phyloP scores from a whole-genome alignment of 495 filamentous ascomycete genomes.

The Tuber umbilicatum region DNA sequence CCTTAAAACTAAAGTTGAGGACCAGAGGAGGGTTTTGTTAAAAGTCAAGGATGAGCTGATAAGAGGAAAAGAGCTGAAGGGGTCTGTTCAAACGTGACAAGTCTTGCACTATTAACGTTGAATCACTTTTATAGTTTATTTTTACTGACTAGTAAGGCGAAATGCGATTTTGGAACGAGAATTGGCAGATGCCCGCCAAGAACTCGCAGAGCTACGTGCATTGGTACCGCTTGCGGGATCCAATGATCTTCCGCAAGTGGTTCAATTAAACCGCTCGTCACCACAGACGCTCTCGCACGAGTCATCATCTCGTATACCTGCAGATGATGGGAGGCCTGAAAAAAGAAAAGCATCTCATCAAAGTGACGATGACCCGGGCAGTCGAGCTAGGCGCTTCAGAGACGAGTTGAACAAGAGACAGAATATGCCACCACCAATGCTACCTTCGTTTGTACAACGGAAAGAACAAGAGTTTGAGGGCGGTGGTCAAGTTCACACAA shows the following conservation, averaged over 20 bases:
- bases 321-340: conserved; percentile 10
- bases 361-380: conserved; percentile 20
- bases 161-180: conserved; percentile 30
- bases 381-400: conserved; percentile 33
- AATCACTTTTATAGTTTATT: conserved; percentile 10
- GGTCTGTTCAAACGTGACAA: conserved; percentile 12
- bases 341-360: conserved; percentile 32
- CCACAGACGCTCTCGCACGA: conserved; percentile 12
- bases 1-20: conserved; percentile 31
- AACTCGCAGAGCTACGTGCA: conserved; percentile 25
- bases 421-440: conserved; percentile 30
- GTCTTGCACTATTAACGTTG: background rate
- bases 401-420: conserved; percentile 37
- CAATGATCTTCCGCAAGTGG: conserved; percentile 12
- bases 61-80: conserved; percentile 37
- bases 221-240: conserved; percentile 22
- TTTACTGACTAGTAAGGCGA: conserved; percentile 19
- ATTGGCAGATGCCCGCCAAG: conserved; percentile 26
- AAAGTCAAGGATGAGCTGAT: conserved; percentile 38
- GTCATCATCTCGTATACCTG: conserved; percentile 11
- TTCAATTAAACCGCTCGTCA: conserved; percentile 7
- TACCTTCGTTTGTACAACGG: conserved; percentile 12
- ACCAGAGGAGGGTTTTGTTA: conserved; percentile 34
- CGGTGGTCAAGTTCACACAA: background rate
- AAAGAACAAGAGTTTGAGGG: conserved; percentile 12